phyloP scores from a whole-genome alignment of 2,329 filamentous ascomycete species.

The Acarospora socialis region DNA sequence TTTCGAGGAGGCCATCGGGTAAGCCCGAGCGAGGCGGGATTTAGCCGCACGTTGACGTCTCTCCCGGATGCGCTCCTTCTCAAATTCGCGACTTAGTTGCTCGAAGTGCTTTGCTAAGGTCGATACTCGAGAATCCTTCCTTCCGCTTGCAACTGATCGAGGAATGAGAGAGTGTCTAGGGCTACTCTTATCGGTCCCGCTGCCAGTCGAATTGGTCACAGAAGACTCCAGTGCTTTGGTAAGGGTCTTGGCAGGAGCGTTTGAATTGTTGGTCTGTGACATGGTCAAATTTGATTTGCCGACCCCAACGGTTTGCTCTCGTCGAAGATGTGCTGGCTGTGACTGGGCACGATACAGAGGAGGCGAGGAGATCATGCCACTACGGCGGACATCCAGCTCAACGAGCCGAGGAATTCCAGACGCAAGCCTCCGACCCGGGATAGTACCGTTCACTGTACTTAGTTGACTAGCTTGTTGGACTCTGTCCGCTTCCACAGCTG shows the following conservation, averaged over 20 bases:
- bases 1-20: constrained; percentile 82
- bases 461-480: too few relatives aligned
- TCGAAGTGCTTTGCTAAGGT: constrained; percentile 93
- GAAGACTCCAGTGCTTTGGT: constrained; percentile 18
- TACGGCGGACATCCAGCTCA: constrained; percentile 24
- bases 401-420: constrained; percentile 28
- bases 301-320: constrained; percentile 17
- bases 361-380: constrained; percentile 28
- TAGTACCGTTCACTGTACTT: too few relatives aligned
- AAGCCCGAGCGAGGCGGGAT: constrained; percentile 61
- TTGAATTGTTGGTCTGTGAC: constrained; percentile 7
- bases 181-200: constrained; percentile 30
- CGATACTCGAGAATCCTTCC: constrained; percentile 65
- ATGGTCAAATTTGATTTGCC: constrained; percentile 3
- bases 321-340: constrained; percentile 30
- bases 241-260: background rate
- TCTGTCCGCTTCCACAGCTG: too few relatives aligned
- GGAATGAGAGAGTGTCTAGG: constrained; percentile 62
- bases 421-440: too few relatives aligned
- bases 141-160: constrained; percentile 60
- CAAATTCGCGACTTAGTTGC: constrained; percentile 88
- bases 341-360: constrained; percentile 37
- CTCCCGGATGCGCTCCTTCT: constrained; percentile 82
- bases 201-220: constrained; percentile 34
- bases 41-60: constrained; percentile 67